Percentiles rank a stretch among this genome's conserved stretches.
phyloP scores from a whole-genome alignment of 441 rosid species.

The Hura crepitans region DNA sequence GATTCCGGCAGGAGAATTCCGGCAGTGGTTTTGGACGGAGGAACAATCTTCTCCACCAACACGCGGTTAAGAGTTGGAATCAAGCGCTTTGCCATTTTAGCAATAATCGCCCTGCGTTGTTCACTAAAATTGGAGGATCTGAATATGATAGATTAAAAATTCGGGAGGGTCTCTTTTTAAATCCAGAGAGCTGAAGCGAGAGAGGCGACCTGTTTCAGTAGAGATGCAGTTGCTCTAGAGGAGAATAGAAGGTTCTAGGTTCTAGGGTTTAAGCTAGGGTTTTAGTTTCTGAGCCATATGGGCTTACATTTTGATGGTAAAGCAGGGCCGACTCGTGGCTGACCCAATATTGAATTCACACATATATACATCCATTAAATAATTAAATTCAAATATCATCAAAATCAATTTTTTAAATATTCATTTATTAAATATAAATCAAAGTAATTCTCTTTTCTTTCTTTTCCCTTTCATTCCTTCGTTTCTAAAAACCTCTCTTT shows the following conservation, averaged over 20 bases:
- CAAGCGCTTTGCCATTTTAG: constrained; percentile 67
- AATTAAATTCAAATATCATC: no score
- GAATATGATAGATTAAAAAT: no score
- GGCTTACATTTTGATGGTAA: not conserved
- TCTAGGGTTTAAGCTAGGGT: constrained; percentile 45
- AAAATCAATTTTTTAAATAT: no score
- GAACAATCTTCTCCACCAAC: constrained; percentile 62
- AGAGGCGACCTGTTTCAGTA: not conserved
- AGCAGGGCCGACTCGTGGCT: not conserved
- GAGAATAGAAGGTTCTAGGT: constrained; percentile 39
- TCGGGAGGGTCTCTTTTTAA: not conserved
- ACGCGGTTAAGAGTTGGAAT: constrained; percentile 62
- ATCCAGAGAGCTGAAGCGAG: not conserved
- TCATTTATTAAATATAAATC: no score
- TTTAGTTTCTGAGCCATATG: constrained; percentile 8
- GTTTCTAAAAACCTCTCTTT: no score
- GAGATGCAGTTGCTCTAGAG: constrained; percentile 18
- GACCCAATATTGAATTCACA: not conserved
- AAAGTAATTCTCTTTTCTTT: no score
- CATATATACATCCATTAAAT: no score
- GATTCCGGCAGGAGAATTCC: constrained; percentile 74
- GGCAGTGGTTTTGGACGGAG: constrained; percentile 60
- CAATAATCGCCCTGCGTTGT: no score
- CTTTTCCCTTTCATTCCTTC: no score
- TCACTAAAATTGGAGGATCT: not conserved